Evolutionary conservation across 257 asterid species (phyloP).

Genomic region (Solanum pennellii): DNA sequence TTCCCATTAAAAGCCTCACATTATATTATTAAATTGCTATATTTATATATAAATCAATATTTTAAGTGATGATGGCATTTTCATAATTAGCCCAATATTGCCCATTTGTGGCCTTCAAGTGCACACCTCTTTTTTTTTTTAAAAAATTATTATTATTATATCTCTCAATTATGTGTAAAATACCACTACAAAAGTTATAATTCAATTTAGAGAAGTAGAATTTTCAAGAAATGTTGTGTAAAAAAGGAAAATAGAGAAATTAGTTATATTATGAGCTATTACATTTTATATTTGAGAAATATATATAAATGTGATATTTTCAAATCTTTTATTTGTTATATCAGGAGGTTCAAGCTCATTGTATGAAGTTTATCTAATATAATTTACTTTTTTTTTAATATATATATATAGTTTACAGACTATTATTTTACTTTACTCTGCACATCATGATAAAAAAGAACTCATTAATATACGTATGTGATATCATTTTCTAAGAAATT

Average conservation of each 20-base stretch:
- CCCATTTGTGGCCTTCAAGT: neutral
- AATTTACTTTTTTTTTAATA: no score
- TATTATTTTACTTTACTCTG: no score
- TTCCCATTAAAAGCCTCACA: neutral
- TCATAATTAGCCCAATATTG: neutral
- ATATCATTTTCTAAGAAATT: neutral
- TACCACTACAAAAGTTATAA: no score
- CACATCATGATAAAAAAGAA: neutral
- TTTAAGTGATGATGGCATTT: neutral
- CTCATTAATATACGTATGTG: neutral
- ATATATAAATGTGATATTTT: neutral
- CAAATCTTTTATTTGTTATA: no score
- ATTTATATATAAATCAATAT: neutral
- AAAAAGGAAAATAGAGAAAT: neutral
- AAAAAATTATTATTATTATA: neutral
- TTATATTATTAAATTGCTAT: neutral
- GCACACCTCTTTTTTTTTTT: neutral
- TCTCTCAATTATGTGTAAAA: neutral
- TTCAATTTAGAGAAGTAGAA: neutral
- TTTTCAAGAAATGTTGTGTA: neutral
- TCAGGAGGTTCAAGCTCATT: no score
- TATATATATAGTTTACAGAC: no score
- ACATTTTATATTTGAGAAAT: neutral
- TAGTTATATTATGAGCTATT: neutral
- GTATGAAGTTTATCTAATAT: no score